Percentiles rank a stretch among this genome's conserved stretches.
phyloP scores from a whole-genome alignment of 1,284 basidiomycete genomes.

The Pulveroboletus sp. region DNA sequence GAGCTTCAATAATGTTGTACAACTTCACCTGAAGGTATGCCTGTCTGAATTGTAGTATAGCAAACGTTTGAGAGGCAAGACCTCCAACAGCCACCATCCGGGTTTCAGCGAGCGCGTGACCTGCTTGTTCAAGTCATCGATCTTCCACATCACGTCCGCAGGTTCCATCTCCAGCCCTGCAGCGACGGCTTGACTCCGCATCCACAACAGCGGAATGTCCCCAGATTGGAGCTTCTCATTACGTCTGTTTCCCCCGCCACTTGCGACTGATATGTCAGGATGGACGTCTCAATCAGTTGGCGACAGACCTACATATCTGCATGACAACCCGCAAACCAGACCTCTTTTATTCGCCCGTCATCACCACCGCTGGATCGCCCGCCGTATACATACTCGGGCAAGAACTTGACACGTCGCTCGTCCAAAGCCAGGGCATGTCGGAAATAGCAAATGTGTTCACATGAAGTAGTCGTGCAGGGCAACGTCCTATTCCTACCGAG shows the following conservation, averaged over 20 bases:
- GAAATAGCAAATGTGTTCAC: constrained; percentile 35
- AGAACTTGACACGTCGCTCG: constrained; percentile 44
- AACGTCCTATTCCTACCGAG: constrained; percentile 29
- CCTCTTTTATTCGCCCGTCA: constrained; percentile 34
- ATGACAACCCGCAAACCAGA: constrained; percentile 41
- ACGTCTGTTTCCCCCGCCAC: constrained; percentile 34
- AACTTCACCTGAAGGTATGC: constrained; percentile 21
- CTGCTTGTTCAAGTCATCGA: constrained; percentile 30
- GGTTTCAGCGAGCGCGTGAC: constrained; percentile 25
- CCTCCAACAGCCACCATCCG: constrained; percentile 33
- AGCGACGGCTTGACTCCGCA: constrained; percentile 34
- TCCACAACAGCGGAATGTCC: constrained; percentile 38
- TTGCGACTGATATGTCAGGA: constrained; percentile 13
- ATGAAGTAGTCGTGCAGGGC: constrained; percentile 31
- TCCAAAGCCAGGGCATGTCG: constrained; percentile 41
- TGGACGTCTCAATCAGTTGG: neutral
- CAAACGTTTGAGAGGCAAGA: constrained; percentile 30
- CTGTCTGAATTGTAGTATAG: constrained; percentile 30
- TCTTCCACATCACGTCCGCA: constrained; percentile 31
- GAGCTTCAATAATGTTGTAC: too few relatives aligned
- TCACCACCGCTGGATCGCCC: constrained; percentile 17
- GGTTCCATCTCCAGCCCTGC: constrained; percentile 28
- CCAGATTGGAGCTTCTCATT: constrained; percentile 33
- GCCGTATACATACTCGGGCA: constrained; percentile 40
- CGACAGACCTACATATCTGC: constrained; percentile 36